Evolutionary conservation across 2,329 filamentous ascomycete species (phyloP), one percentile per base, ranked within the genome.

Genomic region (Diatrype stigma): DNA sequence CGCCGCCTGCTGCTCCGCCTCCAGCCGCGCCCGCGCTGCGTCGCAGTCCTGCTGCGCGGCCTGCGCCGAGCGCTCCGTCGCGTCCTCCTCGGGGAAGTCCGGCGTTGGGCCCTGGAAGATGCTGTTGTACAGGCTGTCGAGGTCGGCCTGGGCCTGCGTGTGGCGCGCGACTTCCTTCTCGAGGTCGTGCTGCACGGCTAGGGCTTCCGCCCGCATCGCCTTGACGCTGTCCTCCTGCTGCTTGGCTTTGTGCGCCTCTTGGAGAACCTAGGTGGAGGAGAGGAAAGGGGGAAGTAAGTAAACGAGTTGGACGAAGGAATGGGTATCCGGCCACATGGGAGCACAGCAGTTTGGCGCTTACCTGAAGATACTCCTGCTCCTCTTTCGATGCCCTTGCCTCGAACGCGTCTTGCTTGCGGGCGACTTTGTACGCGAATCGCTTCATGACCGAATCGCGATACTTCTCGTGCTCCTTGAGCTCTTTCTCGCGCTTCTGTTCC

Each of bases 51-150:
- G 60, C 30, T 70, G 56, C 1, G 72, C 69, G 4, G 60, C 51
- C 10, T 67, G 58, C n/a, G n/a, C n/a, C n/a, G 19, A 71, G 63
- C 63, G 53, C 60, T 82, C 78, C 47, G 66, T 65, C 26, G 65
- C 60, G 51, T 83, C 79, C 58, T 83, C 79, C n/a, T 75, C 74
- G 0, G 77, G 76, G 23, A 79, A 76, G 0, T 71, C 74, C 0
- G 76, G 76, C 1, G 78, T 81, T 5, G 74, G 73, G 0, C 79
- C 79, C 10, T 68, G 63, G 58, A 84, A 84, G 53, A 84, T 75
- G 47, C 67, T 70, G n/a, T 73, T 61, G 61, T 82, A 82, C 3
- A 83, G 67, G 2, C 61, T 63, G 54, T 82, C 77, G 6, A 82
- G 71, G 19, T 78, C 72, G 3, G 54, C 52, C 57, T 79, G 73